A percentile compares a stretch with the other conserved stretches of the same genome.
phyloP scores from a whole-genome alignment of 768 basidiomycete genomes.

The Brasilioporus rufonigricans region DNA sequence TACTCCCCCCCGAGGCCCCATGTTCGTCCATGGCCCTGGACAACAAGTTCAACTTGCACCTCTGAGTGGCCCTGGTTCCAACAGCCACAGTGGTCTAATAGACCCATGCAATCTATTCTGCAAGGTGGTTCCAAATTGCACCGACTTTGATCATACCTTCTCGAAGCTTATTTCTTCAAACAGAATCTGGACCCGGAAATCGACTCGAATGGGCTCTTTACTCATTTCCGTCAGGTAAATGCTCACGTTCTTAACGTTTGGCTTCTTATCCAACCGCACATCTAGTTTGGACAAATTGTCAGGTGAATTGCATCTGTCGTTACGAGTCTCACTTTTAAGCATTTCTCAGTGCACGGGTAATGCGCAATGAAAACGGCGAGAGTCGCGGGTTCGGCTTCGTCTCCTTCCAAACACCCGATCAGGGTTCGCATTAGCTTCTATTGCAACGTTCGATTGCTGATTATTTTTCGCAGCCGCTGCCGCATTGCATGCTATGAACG shows the following conservation, averaged over 20 bases:
- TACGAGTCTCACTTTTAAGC: neutral
- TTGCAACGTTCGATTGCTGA: neutral
- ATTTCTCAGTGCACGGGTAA: slow-evolving; percentile 75
- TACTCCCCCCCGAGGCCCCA: slow-evolving; percentile 34
- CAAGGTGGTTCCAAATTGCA: slow-evolving; percentile 49
- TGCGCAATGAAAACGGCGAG: slow-evolving; percentile 80
- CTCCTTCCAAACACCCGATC: slow-evolving; percentile 78
- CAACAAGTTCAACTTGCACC: slow-evolving; percentile 89
- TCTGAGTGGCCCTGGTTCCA: slow-evolving; percentile 67
- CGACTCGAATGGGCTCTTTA: slow-evolving; percentile 80
- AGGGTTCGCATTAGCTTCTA: slow-evolving; percentile 47
- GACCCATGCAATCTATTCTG: slow-evolving; percentile 91
- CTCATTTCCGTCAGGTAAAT: slow-evolving; percentile 73
- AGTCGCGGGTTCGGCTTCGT: slow-evolving; percentile 92
- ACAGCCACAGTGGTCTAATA: slow-evolving; percentile 81
- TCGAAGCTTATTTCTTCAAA: slow-evolving; percentile 1
- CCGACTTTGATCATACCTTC: neutral
- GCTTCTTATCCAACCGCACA: slow-evolving; percentile 15
- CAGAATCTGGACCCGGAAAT: slow-evolving; percentile 86
- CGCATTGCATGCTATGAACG: slow-evolving; percentile 83
- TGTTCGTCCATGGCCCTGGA: slow-evolving; percentile 83
- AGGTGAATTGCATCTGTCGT: slow-evolving; percentile 47
- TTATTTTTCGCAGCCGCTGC: slow-evolving; percentile 48
- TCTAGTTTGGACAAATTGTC: slow-evolving; percentile 84
- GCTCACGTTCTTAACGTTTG: neutral